Conservation (phyloP, 148 eudicot species). For the Heliamphora exappendiculata region DNA sequence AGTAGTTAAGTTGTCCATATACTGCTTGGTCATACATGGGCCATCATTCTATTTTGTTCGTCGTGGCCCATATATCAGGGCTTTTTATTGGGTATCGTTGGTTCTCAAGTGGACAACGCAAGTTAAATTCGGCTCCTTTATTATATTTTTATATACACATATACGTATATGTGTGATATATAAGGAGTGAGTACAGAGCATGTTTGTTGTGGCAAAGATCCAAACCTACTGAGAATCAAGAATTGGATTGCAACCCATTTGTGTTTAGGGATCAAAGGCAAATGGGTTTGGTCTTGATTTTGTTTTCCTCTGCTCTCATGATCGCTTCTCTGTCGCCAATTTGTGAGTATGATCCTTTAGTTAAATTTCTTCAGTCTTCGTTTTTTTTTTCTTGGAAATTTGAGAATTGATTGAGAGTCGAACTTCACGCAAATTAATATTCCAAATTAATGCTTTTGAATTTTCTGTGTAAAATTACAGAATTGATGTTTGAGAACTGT, state of each 20-base stretch:
- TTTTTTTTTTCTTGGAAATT: too few relatives aligned
- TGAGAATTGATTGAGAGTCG: not conserved
- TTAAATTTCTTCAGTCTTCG: not conserved
- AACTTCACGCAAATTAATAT: not conserved
- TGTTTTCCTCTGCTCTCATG: conserved; percentile 8
- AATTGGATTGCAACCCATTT: conserved; percentile 18
- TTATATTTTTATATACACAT: not conserved
- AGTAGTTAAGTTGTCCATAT: too few relatives aligned
- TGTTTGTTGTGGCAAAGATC: not conserved
- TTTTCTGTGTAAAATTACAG: not conserved
- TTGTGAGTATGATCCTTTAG: conserved; percentile 20
- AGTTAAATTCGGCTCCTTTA: too few relatives aligned
- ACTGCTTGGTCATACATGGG: too few relatives aligned
- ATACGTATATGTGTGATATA: not conserved
- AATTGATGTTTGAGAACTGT: not conserved
- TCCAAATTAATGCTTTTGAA: too few relatives aligned
- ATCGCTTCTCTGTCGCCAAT: conserved; percentile 15
- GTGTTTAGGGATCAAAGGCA: conserved; percentile 10
- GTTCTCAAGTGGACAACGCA: too few relatives aligned
- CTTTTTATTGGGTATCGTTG: too few relatives aligned
- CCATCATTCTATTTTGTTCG: too few relatives aligned
- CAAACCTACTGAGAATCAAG: not conserved
- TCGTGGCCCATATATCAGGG: too few relatives aligned
- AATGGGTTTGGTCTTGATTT: conserved; percentile 17
- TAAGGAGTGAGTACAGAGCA: not conserved